These are phyloP conservation scores for Scedosporium apiospermum DNA, from an alignment of 2,329 filamentous ascomycete species.

Conservation along the genomic window DNA sequence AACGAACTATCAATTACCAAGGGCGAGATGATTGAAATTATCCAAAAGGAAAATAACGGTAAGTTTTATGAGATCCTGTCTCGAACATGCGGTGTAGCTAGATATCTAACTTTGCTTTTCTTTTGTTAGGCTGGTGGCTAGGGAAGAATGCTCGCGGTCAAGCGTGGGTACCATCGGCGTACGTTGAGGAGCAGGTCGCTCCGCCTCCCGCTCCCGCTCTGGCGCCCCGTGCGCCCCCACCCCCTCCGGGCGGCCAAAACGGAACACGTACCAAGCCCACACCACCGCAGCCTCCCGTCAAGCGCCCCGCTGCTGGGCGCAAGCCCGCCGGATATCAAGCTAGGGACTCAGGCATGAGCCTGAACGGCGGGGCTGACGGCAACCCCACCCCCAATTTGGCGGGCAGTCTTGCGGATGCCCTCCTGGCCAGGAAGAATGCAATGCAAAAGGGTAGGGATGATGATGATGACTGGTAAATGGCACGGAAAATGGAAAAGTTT, in stretches of 20 bases:
- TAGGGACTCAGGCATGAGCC: slow-evolving; percentile 61
- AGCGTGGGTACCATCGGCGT: slow-evolving; percentile 90
- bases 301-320: slow-evolving; percentile 62
- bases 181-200: slow-evolving; percentile 74
- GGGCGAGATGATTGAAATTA: slow-evolving; percentile 75
- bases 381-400: slow-evolving; percentile 56
- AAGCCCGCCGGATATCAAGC: slow-evolving; percentile 63
- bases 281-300: slow-evolving; percentile 69
- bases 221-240: slow-evolving; percentile 54
- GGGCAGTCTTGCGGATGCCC: slow-evolving; percentile 68
- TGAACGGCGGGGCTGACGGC: slow-evolving; percentile 45
- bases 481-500: not conserved
- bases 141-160: slow-evolving; percentile 65
- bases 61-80: slow-evolving; percentile 25
- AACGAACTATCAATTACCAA: slow-evolving; percentile 77
- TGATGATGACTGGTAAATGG: slow-evolving; percentile 59
- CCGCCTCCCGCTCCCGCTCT: slow-evolving; percentile 44
- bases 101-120: slow-evolving; percentile 16
- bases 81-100: not conserved
- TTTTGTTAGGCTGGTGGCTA: slow-evolving; percentile 80
- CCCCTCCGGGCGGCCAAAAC: slow-evolving; percentile 41
- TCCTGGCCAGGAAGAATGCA: slow-evolving; percentile 65
- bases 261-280: slow-evolving; percentile 46
- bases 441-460: slow-evolving; percentile 64
- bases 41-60: slow-evolving; percentile 96